Base-by-base conservation (phyloP, 2,329 filamentous ascomycete genomes). In the Colletotrichum camelliae region DNA sequence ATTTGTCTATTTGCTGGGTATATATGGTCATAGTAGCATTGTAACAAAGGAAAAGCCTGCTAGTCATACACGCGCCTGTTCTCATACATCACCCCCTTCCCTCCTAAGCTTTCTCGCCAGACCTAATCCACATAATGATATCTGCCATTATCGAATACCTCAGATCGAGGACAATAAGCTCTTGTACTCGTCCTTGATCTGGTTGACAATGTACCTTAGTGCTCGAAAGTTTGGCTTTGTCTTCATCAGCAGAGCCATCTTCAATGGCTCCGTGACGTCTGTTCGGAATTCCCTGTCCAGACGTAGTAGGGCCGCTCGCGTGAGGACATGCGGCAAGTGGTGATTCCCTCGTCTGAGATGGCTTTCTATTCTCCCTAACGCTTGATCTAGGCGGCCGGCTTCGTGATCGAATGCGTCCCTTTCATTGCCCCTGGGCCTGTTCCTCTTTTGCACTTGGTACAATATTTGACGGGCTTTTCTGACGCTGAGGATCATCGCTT, bases 301-400 rank as follows among this genome's bases (percentile, higher is more conserved):
- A 0, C 18, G 39, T 12, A 43, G 8, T 6, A 43, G 3, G 2
- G 2, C 39, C 39, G 39, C 1, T 6, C 18, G 9, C 1, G 5
- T 6, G 18, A 43, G 39, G 0, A n/a, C 1, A 43, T 10, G 1
- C 18, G 39, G 18, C 39, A 10, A 43, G 1, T 16, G 9, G 0
- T 10, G 18, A 1, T 1, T 3, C 39, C 9, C 18, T 5, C 39
- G 4, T 43, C 9, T 43, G 9, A 43, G 39, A n/a, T 43, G 39
- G 9, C 39, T 12, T 10, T 43, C 39, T 16, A 43, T n/a, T n/a
- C 39, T 43, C 4, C 39, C 18, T 9, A 43, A n/a, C 4, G 39
- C 39, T 2, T 43, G 18, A 43, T 43, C 39, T 4, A 43, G 9
- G 5, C 18, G 39, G 0, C 39, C 39, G 0, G 39, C 18, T 43